Percentiles rank a stretch among this genome's conserved stretches.
Conservation (phyloP, 768 basidiomycete species). For the Boletus insuetus region DNA sequence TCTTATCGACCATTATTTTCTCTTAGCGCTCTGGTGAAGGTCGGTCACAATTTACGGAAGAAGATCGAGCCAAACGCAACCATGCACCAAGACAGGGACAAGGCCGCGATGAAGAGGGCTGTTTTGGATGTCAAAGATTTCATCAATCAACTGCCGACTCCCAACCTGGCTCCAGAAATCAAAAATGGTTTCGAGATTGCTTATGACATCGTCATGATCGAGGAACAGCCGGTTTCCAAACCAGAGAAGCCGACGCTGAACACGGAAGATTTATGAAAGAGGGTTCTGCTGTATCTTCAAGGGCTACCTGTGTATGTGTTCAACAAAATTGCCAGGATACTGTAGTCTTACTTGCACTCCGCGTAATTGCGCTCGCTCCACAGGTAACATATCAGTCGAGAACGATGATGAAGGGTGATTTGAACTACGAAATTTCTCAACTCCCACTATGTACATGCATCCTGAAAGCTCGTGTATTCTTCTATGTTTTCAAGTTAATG, state of each 20-base stretch:
- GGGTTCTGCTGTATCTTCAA: not conserved
- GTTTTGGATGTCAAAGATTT: conserved; percentile 30
- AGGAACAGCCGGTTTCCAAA: conserved; percentile 4
- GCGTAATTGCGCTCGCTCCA: too few species aligned
- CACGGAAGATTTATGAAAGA: conserved; percentile 21
- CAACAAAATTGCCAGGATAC: not conserved
- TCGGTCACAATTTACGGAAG: conserved; percentile 27
- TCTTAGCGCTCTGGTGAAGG: conserved; percentile 28
- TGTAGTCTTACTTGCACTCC: too few species aligned
- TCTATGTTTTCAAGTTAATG: too few species aligned
- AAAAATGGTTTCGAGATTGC: conserved; percentile 28
- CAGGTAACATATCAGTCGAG: too few species aligned
- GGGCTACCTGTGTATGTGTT: conserved; percentile 19
- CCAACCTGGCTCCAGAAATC: conserved; percentile 18
- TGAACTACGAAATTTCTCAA: too few species aligned
- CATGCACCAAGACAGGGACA: conserved; percentile 27
- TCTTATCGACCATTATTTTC: not conserved
- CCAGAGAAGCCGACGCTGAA: conserved; percentile 24
- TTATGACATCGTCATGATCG: conserved; percentile 34
- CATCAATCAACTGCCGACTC: conserved; percentile 20
- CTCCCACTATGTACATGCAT: too few species aligned
- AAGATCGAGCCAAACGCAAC: conserved; percentile 30
- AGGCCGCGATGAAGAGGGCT: conserved; percentile 23
- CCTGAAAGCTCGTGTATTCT: too few species aligned
- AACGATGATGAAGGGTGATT: too few species aligned